Evolutionary conservation across 768 basidiomycete genomes (phyloP), one percentile per base, ranked within the genome.

Genomic region (Hypholoma fasciculare): DNA sequence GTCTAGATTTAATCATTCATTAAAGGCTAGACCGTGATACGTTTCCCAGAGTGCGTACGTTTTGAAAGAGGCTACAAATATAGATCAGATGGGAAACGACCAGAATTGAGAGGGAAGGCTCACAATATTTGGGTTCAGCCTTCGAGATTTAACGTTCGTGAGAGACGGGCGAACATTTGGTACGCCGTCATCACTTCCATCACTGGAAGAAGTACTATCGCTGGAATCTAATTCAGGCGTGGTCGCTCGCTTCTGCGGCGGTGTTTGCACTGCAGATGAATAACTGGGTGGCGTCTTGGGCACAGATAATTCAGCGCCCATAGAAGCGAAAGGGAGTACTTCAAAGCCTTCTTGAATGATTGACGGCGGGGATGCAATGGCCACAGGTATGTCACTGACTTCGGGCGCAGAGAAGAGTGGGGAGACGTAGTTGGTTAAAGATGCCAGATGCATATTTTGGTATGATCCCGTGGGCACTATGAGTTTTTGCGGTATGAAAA

Each of bases 401-500:
- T 1, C 23, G 23, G 56, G 44, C 30, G 49, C 37, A 49, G 46
- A 47, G 38, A 49, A 23, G 19, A 48, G 52, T 30, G 49, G 39
- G n/a, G 55, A 42, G 40, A 58, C 59, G 23, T 59, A 53, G 17
- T 65, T 60, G 16, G 54, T 49, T 17, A 54, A 53, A 40, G 52
- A 43, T 20, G 52, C 49, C 44, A 55, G 50, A 37, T 56, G 36
- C 49, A 61, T 44, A 47, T 60, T 60, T 52, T 40, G 42, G 37
- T 61, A 58, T 12, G 56, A 34, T 17, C 44, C 38, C 50, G 54
- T 39, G 26, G 55, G 30, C 61, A 66, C 72, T 16, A 23, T 23
- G 23, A 86, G 75, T 72, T 87, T 88, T 54, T 83, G 74, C 19
- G 78, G 39, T 62, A 88, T 76, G 67, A 90, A 90, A 42, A 90